phyloP scores from a whole-genome alignment of 2,329 filamentous ascomycete species.

The Trichoderma atroviride region DNA sequence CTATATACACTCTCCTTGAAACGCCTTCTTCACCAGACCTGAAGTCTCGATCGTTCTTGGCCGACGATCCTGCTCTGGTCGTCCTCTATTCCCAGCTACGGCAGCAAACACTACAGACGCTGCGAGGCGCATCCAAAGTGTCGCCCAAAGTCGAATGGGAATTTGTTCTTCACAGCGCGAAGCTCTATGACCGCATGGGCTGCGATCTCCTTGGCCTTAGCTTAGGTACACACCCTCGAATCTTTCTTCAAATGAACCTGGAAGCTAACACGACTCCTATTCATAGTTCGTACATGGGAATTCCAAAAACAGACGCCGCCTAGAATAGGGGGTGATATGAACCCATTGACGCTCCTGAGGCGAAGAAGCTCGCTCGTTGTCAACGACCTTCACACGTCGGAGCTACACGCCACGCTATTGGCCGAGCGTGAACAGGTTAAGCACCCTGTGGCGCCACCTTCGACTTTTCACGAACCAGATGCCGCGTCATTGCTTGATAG shows the following conservation, averaged over 20 bases:
- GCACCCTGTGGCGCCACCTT: slow-evolving; percentile 62
- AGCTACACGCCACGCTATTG: not conserved
- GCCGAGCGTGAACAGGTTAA: slow-evolving; percentile 41
- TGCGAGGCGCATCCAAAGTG: slow-evolving; percentile 82
- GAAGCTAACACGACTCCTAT: not conserved
- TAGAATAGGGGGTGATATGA: slow-evolving; percentile 52
- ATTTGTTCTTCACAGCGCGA: slow-evolving; percentile 84
- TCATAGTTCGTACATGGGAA: slow-evolving; percentile 74
- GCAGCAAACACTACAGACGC: slow-evolving; percentile 77
- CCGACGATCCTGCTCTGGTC: slow-evolving; percentile 87
- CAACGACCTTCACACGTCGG: slow-evolving; percentile 63
- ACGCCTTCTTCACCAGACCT: slow-evolving; percentile 70
- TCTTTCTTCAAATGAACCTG: not conserved
- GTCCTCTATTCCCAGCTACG: slow-evolving; percentile 86
- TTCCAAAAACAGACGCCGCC: slow-evolving; percentile 60
- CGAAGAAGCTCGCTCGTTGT: slow-evolving; percentile 78
- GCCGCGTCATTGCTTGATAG: slow-evolving; percentile 83
- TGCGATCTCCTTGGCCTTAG: slow-evolving; percentile 88
- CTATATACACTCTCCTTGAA: slow-evolving; percentile 73
- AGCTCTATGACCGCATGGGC: slow-evolving; percentile 86
- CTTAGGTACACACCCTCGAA: slow-evolving; percentile 59
- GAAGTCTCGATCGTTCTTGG: slow-evolving; percentile 77
- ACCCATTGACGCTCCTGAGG: slow-evolving; percentile 69
- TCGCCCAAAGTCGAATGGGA: slow-evolving; percentile 81
- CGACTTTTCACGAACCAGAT: slow-evolving; percentile 91